A percentile compares a stretch with the other conserved stretches of the same genome.
Evolutionary conservation across 768 basidiomycete genomes (phyloP).

Genomic region (Phylloporus scabripes): DNA sequence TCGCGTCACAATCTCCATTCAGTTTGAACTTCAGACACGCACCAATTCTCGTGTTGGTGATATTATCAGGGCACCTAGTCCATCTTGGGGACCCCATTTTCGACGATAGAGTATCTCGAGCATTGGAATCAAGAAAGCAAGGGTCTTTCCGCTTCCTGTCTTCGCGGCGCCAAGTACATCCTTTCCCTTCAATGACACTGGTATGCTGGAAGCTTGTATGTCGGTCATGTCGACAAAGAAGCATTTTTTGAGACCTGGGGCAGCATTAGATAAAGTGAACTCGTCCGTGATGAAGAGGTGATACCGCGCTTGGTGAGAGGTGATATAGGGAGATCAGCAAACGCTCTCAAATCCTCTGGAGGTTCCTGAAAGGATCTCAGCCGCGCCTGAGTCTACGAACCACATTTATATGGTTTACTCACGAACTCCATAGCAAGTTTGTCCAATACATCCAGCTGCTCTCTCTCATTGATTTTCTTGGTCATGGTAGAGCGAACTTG

Average conservation of each 20-base stretch:
- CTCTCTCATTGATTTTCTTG: slow-evolving; percentile 44
- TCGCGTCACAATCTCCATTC: slow-evolving; percentile 3
- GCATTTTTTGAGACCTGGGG: slow-evolving; percentile 74
- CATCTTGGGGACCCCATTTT: slow-evolving; percentile 70
- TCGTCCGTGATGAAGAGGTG: not conserved
- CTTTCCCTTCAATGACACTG: slow-evolving; percentile 53
- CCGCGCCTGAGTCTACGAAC: slow-evolving; percentile 1
- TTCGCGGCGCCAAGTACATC: slow-evolving; percentile 67
- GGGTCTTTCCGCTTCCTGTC: slow-evolving; percentile 71
- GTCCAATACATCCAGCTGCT: slow-evolving; percentile 48
- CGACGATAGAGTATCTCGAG: slow-evolving; percentile 59
- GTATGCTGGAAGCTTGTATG: slow-evolving; percentile 59
- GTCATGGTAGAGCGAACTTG: slow-evolving; percentile 24
- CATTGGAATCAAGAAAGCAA: slow-evolving; percentile 65
- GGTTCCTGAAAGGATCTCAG: slow-evolving; percentile 40
- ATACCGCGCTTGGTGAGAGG: slow-evolving; percentile 67
- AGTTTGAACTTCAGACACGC: slow-evolving; percentile 23
- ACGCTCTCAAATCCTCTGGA: slow-evolving; percentile 44
- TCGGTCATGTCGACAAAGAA: slow-evolving; percentile 88
- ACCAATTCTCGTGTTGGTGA: slow-evolving; percentile 93
- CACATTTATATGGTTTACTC: slow-evolving; percentile 15
- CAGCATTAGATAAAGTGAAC: slow-evolving; percentile 4
- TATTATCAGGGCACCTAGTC: slow-evolving; percentile 84
- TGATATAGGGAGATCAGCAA: slow-evolving; percentile 76
- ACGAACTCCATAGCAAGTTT: slow-evolving; percentile 47